Evolutionary conservation across 2,329 filamentous ascomycete species (phyloP).

Genomic region (Bipolaris cookei): DNA sequence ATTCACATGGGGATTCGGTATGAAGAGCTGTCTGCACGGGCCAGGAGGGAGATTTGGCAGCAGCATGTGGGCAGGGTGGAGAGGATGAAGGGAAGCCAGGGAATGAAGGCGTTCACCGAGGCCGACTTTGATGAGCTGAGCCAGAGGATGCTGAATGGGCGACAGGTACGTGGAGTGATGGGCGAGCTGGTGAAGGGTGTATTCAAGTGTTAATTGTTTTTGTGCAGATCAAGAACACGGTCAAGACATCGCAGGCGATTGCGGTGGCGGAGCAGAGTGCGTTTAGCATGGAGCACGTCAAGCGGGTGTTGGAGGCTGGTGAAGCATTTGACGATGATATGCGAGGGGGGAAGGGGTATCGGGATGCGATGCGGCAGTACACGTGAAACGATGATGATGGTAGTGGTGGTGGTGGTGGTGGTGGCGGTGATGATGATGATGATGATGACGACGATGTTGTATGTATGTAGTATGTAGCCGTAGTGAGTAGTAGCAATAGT

Average conservation of each 20-base stretch:
- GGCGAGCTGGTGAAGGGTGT: neutral
- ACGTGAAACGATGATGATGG: constrained; percentile 51
- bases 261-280: constrained; percentile 75
- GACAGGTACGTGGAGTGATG: constrained; percentile 59
- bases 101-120: constrained; percentile 63
- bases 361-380: constrained; percentile 85
- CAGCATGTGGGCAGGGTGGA: constrained; percentile 80
- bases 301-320: constrained; percentile 81
- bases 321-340: constrained; percentile 84
- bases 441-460: neutral
- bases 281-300: constrained; percentile 79
- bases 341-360: constrained; percentile 78
- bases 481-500: too few species aligned
- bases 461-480: too few species aligned
- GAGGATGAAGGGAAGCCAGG: constrained; percentile 25
- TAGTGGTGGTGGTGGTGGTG: neutral
- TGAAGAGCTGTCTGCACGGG: neutral
- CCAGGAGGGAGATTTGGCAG: constrained; percentile 47
- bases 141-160: constrained; percentile 71
- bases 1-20: constrained; percentile 15
- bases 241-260: constrained; percentile 81
- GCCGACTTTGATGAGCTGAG: constrained; percentile 71
- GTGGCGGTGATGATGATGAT: neutral
- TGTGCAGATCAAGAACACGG: constrained; percentile 82
- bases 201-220: too few species aligned